Percentiles rank a stretch among this genome's conserved stretches.
Evolutionary conservation across 2,329 filamentous ascomycete genomes (phyloP).

Genomic region (Trichocomaceae sp.): DNA sequence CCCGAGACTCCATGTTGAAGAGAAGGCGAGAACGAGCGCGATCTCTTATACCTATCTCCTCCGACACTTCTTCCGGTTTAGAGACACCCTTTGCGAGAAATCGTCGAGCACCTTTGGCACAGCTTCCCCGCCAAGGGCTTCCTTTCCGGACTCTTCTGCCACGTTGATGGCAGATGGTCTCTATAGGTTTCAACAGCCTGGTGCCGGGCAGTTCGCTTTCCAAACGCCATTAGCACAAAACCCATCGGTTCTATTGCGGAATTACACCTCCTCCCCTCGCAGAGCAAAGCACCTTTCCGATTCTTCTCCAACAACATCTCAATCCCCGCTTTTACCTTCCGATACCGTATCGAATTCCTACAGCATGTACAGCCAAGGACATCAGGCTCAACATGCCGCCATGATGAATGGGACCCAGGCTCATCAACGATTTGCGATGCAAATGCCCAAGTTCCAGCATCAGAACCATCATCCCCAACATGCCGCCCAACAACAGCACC

Average conservation of each 20-base stretch:
- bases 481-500: constrained; percentile 40
- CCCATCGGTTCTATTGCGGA: constrained; percentile 39
- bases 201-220: constrained; percentile 46
- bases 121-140: constrained; percentile 23
- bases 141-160: constrained; percentile 41
- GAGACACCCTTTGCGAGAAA: constrained; percentile 5
- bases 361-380: constrained; percentile 44
- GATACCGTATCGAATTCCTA: constrained; percentile 38
- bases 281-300: constrained; percentile 42
- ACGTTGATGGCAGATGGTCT: constrained; percentile 51
- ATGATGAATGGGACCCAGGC: constrained; percentile 46
- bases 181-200: constrained; percentile 50
- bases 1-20: constrained; percentile 43
- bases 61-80: constrained; percentile 4
- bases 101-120: constrained; percentile 22
- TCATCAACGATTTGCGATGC: constrained; percentile 45
- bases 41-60: constrained; percentile 30
- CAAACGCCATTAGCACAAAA: constrained; percentile 40
- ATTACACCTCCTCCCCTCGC: constrained; percentile 25
- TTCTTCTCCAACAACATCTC: constrained; percentile 43
- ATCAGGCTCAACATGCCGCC: constrained; percentile 43
- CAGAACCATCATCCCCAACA: constrained; percentile 42
- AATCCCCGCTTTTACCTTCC: constrained; percentile 40
- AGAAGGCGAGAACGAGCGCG: constrained; percentile 42
- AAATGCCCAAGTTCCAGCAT: constrained; percentile 43